Conservation (phyloP, 129 eudicot species). For the Chrysanthemum seticuspe region DNA sequence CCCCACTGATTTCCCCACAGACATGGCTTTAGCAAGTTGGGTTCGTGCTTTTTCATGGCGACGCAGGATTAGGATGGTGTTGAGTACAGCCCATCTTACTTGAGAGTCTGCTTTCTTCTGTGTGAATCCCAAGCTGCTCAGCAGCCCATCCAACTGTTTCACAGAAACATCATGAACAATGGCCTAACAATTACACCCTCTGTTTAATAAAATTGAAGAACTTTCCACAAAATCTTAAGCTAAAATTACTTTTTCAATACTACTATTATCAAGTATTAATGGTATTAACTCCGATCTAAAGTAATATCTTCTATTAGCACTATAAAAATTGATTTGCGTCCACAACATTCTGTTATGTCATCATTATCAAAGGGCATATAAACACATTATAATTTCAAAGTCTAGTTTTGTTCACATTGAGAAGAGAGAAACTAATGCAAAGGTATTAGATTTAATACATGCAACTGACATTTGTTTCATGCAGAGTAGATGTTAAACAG, state of each 20-base stretch:
- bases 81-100: conserved; percentile 87
- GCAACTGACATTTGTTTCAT: background rate
- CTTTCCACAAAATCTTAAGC: background rate
- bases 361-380: background rate
- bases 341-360: background rate
- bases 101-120: conserved; percentile 86
- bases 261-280: background rate
- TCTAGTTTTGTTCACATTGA: background rate
- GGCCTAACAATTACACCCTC: background rate
- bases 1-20: conserved; percentile 67
- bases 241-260: background rate
- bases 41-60: conserved; percentile 66
- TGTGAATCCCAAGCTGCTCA: conserved; percentile 74
- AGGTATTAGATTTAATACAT: background rate
- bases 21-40: conserved; percentile 71
- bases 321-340: background rate
- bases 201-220: background rate
- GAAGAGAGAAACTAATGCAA: background rate
- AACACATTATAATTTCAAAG: background rate
- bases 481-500: background rate
- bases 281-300: background rate
- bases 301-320: background rate
- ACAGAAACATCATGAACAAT: conserved; percentile 1
- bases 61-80: conserved; percentile 60
- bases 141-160: conserved; percentile 57